A percentile compares a stretch with the other conserved stretches of the same genome.
Evolutionary conservation across 2,329 filamentous ascomycete species (phyloP).

Genomic region (Magnaporthiopsis poae): DNA sequence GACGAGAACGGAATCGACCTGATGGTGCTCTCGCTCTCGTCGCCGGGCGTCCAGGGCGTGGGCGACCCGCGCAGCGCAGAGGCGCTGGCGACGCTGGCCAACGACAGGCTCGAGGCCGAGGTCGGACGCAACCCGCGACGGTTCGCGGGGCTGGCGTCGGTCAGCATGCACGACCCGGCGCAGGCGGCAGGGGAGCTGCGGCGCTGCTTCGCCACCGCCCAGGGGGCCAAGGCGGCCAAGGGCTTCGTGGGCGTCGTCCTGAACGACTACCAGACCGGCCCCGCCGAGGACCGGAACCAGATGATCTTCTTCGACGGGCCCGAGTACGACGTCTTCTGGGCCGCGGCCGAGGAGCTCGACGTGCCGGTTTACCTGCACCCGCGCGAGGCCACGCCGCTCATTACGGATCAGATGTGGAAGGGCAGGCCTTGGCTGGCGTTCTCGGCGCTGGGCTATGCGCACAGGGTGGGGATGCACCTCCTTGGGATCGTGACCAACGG

Average conservation of each 20-base stretch:
- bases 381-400: constrained; percentile 42
- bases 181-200: constrained; percentile 22
- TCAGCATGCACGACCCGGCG: constrained; percentile 22
- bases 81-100: constrained; percentile 13
- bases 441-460: constrained; percentile 15
- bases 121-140: constrained; percentile 12
- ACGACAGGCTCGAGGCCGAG: constrained; percentile 15
- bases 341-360: constrained; percentile 45
- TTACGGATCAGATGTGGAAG: constrained; percentile 17
- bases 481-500: constrained; percentile 25
- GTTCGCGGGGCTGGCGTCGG: constrained; percentile 14
- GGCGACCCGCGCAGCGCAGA: constrained; percentile 13
- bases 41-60: constrained; percentile 14
- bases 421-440: constrained; percentile 15
- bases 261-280: constrained; percentile 40
- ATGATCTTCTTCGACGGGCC: constrained; percentile 56
- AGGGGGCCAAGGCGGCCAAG: constrained; percentile 22
- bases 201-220: constrained; percentile 37
- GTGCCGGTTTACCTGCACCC: constrained; percentile 58
- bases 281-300: constrained; percentile 46
- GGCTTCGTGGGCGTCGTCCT: constrained; percentile 25
- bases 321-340: constrained; percentile 54
- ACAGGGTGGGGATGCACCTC: constrained; percentile 25
- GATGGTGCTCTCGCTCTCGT: constrained; percentile 17
- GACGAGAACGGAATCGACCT: constrained; percentile 16